Percentiles rank a stretch among this genome's conserved stretches.
phyloP scores from a whole-genome alignment of 1,139 yeast species.

The Saccharomyces hybrid region DNA sequence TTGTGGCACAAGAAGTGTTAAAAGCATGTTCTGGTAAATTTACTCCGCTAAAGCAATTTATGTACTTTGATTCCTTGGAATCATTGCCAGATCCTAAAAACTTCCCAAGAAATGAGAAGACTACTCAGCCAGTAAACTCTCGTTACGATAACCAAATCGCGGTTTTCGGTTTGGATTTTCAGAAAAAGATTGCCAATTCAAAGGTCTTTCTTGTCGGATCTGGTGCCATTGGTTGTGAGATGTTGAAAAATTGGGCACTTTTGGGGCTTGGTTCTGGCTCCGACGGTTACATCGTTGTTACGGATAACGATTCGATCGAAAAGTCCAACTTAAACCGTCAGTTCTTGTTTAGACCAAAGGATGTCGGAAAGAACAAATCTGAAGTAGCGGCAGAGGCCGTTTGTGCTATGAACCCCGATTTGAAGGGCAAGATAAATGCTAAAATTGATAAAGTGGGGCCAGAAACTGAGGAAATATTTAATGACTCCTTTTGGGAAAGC shows the following conservation, averaged over 20 bases:
- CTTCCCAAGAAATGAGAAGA: slow-evolving; percentile 58
- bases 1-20: slow-evolving; percentile 92
- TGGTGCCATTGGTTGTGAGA: slow-evolving; percentile 99
- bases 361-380: slow-evolving; percentile 86
- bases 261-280: slow-evolving; percentile 93
- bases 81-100: slow-evolving; percentile 59
- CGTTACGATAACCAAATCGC: slow-evolving; percentile 93
- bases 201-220: slow-evolving; percentile 90
- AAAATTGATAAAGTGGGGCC: slow-evolving; percentile 83
- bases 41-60: slow-evolving; percentile 80
- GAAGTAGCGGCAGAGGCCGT: slow-evolving; percentile 88
- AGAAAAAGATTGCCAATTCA: slow-evolving; percentile 62
- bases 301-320: slow-evolving; percentile 94
- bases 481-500: slow-evolving; percentile 77
- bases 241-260: slow-evolving; percentile 97
- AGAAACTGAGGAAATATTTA: slow-evolving; percentile 81
- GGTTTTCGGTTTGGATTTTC: slow-evolving; percentile 77
- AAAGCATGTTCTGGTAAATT: slow-evolving; percentile 94
- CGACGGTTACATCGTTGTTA: slow-evolving; percentile 70
- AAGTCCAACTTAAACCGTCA: slow-evolving; percentile 94
- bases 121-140: slow-evolving; percentile 65
- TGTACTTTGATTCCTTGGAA: slow-evolving; percentile 91
- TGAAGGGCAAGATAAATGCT: slow-evolving; percentile 67
- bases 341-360: slow-evolving; percentile 86
- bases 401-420: slow-evolving; percentile 73